Evolutionary conservation across 176 grass and related monocot species (phyloP).

Genomic region (Echinochloa phyllopogon): DNA sequence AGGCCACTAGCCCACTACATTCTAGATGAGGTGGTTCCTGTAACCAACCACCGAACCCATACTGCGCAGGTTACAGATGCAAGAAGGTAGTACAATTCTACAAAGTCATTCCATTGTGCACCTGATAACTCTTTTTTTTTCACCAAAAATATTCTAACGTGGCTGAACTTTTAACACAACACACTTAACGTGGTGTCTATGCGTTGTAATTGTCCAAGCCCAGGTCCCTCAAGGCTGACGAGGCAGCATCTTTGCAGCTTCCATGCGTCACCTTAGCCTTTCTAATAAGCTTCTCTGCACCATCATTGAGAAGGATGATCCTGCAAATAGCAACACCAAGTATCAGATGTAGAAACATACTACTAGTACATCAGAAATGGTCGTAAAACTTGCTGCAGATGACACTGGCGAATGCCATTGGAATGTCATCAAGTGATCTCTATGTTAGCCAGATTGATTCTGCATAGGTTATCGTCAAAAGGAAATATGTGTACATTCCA

Average conservation of each 20-base stretch:
- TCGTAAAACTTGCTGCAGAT: background rate
- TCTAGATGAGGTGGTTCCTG: background rate
- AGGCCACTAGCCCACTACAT: background rate
- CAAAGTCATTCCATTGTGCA: background rate
- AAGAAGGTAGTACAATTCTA: slow-evolving; percentile 3
- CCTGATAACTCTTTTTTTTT: background rate
- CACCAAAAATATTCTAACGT: background rate
- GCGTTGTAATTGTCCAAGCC: slow-evolving; percentile 82
- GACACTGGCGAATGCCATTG: background rate
- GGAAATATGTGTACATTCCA: background rate
- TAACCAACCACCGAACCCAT: background rate
- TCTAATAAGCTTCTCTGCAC: slow-evolving; percentile 83
- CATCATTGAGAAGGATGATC: slow-evolving; percentile 72
- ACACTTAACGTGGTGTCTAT: slow-evolving; percentile 34
- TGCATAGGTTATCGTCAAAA: background rate
- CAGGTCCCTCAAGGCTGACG: slow-evolving; percentile 85
- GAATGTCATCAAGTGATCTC: background rate
- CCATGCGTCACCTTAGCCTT: slow-evolving; percentile 74
- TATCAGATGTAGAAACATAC: background rate
- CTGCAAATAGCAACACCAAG: slow-evolving; percentile 43
- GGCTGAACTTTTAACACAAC: background rate
- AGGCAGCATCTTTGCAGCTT: slow-evolving; percentile 86
- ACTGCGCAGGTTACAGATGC: background rate
- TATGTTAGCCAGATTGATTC: background rate
- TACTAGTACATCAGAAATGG: background rate